These are phyloP conservation scores for Solanum paucissectum DNA, from an alignment of 257 asterid species.

Conservation along the genomic window DNA sequence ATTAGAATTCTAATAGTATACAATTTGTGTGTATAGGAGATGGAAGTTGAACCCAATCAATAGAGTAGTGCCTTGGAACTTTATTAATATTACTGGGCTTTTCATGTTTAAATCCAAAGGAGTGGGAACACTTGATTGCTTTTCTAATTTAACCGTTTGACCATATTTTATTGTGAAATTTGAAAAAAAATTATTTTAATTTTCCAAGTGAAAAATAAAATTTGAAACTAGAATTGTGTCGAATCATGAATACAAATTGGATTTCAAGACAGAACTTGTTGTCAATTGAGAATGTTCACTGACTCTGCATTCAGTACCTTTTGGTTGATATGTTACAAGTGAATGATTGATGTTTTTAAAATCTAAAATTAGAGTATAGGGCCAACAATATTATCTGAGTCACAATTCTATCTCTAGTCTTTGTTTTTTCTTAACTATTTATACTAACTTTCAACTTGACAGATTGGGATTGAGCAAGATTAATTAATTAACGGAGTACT, in stretches of 20 bases:
- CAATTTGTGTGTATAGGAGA: not conserved
- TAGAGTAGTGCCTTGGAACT: not conserved
- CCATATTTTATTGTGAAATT: not conserved
- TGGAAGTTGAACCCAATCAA: not conserved
- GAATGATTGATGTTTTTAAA: not conserved
- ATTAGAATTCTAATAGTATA: not conserved
- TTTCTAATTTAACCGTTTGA: not conserved
- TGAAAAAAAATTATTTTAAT: no score
- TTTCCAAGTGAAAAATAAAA: not conserved
- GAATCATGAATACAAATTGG: no score
- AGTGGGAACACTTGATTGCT: not conserved
- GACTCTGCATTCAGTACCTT: not conserved
- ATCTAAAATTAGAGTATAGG: not conserved
- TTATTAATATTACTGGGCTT: not conserved
- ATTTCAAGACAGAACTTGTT: not conserved
- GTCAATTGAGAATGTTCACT: not conserved
- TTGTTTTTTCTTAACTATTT: not conserved
- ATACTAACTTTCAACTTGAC: not conserved
- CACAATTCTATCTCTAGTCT: not conserved
- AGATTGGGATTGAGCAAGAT: not conserved
- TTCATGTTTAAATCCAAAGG: not conserved
- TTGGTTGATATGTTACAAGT: not conserved
- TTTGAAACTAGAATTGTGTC: no score
- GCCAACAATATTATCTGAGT: not conserved
- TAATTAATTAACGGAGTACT: not conserved